Percentiles rank a stretch among this genome's conserved stretches.
Evolutionary conservation across 2,329 filamentous ascomycete genomes (phyloP).

Genomic region (Colletotrichum phormii): DNA sequence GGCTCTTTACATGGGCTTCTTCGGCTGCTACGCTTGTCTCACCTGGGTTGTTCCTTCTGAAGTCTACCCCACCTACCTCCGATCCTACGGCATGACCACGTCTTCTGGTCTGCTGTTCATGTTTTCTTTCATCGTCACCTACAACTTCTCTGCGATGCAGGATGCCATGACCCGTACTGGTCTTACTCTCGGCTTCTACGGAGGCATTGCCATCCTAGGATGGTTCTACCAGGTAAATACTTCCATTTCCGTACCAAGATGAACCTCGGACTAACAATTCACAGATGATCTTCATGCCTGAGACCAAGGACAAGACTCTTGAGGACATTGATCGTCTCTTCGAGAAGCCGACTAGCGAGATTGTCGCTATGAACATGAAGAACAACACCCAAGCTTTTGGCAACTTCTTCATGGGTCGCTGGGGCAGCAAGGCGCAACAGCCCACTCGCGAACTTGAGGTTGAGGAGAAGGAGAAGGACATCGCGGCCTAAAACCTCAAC

Average conservation of each 20-base stretch:
- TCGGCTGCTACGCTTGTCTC: conserved; percentile 72
- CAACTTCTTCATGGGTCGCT: conserved; percentile 18
- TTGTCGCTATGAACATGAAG: conserved; percentile 68
- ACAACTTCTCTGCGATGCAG: conserved; percentile 80
- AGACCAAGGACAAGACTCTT: conserved; percentile 76
- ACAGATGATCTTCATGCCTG: conserved; percentile 76
- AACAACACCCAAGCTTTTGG: background rate
- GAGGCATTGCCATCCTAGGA: conserved; percentile 76
- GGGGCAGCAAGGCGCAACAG: background rate
- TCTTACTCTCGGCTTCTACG: conserved; percentile 77
- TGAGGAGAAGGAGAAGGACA: conserved; percentile 14
- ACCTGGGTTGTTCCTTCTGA: conserved; percentile 77
- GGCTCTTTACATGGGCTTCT: conserved; percentile 76
- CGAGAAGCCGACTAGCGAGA: conserved; percentile 69
- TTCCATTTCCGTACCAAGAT: background rate
- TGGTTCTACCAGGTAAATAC: conserved; percentile 71
- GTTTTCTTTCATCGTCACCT: conserved; percentile 78
- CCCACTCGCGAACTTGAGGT: background rate
- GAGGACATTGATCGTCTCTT: conserved; percentile 80
- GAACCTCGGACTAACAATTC: background rate
- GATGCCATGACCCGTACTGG: conserved; percentile 74
- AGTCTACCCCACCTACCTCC: conserved; percentile 78
- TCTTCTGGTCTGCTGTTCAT: conserved; percentile 77
- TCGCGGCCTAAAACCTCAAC: background rate
- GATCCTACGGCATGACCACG: conserved; percentile 79